A percentile compares a stretch with the other conserved stretches of the same genome.
phyloP scores from a whole-genome alignment of 2,329 filamentous ascomycete genomes.

The Spiromastix sp. region DNA sequence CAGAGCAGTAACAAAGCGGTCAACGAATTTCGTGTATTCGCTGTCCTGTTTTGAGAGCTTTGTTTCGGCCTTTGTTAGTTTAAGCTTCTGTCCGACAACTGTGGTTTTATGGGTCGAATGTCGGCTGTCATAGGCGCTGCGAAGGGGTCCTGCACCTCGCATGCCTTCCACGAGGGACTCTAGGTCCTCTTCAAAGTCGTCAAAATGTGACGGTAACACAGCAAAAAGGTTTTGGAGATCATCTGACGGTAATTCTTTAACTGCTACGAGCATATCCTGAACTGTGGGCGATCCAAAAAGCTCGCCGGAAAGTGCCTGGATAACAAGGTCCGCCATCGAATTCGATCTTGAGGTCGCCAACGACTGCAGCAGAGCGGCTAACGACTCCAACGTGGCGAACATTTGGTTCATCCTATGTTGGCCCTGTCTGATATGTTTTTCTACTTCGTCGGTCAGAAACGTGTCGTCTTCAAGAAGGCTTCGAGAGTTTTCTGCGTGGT shows the following conservation, averaged over 20 bases:
- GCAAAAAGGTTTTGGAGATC: slow-evolving; percentile 33
- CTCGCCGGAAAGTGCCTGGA: slow-evolving; percentile 40
- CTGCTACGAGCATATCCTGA: slow-evolving; percentile 40
- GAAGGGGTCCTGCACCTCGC: slow-evolving; percentile 43
- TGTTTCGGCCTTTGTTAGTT: slow-evolving; percentile 47
- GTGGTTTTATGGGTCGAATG: slow-evolving; percentile 46
- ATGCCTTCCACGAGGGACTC: slow-evolving; percentile 38
- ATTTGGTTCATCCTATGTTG: slow-evolving; percentile 29
- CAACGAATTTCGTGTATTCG: slow-evolving; percentile 45
- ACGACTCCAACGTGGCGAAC: slow-evolving; percentile 22
- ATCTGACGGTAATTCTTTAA: slow-evolving; percentile 45
- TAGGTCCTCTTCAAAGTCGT: slow-evolving; percentile 35
- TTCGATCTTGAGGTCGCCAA: slow-evolving; percentile 21
- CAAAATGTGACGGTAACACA: slow-evolving; percentile 23
- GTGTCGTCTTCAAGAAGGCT: slow-evolving; percentile 41
- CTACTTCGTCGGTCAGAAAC: slow-evolving; percentile 34
- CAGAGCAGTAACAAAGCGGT: slow-evolving; percentile 36
- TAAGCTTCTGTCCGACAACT: slow-evolving; percentile 49
- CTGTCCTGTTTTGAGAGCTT: slow-evolving; percentile 43
- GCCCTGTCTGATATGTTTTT: slow-evolving; percentile 28
- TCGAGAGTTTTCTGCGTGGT: slow-evolving; percentile 26
- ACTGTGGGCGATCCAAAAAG: slow-evolving; percentile 41
- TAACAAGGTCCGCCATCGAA: slow-evolving; percentile 26
- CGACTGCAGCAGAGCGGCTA: slow-evolving; percentile 19
- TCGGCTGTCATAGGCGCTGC: slow-evolving; percentile 65